Base-by-base conservation (phyloP, 139 green algal genomes). In the Chlorella sp. region DNA sequence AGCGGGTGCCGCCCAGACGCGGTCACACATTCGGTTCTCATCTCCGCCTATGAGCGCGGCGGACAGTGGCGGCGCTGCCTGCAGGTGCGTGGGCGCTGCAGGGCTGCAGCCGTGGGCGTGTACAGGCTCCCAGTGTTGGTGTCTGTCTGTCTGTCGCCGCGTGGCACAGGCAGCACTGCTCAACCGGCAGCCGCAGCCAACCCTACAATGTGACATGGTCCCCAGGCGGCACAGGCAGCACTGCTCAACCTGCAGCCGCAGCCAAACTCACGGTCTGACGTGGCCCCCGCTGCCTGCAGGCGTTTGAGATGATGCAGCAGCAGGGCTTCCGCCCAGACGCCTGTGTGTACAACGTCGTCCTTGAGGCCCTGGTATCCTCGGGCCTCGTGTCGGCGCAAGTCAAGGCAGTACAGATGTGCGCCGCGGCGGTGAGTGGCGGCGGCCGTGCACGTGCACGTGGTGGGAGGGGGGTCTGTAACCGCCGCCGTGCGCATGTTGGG, bases 1-100 rank as follows among this genome's bases (percentile, higher is more conserved):
- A 34, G 87, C 48, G 92, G 93, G 28, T 96, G 91, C 89, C 90
- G 90, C 58, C 95, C 95, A 24, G 94, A 98, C 87, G 74, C 81
- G 60, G 92, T 96, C 84, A 96, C 94, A 60, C 96, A 92, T 84
- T 91, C 89, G 22, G 93, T 91, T 2, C 87, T 98, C 28, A 92
- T 98, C 73, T 86, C 90, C 2, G 94, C 93, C 4, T 93, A 90
- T 68, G 85, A 85, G 58, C 70, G 80, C 20, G 83, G 86, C 30
- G 80, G 80, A 38, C 62, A 87, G 73, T 91, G 87, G 87, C 54
- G 76, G 41, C 38, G 62, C 34, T 83, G 84, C 40, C 80, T 91
- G 34, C 81, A 86, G 81, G 72, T n/a, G n/a, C n/a, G n/a, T n/a
- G n/a, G n/a, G n/a, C n/a, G n/a, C n/a, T n/a, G n/a, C n/a, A n/a